Evolutionary conservation across 768 basidiomycete species (phyloP).

Genomic region (Leccinum subgranulosum): DNA sequence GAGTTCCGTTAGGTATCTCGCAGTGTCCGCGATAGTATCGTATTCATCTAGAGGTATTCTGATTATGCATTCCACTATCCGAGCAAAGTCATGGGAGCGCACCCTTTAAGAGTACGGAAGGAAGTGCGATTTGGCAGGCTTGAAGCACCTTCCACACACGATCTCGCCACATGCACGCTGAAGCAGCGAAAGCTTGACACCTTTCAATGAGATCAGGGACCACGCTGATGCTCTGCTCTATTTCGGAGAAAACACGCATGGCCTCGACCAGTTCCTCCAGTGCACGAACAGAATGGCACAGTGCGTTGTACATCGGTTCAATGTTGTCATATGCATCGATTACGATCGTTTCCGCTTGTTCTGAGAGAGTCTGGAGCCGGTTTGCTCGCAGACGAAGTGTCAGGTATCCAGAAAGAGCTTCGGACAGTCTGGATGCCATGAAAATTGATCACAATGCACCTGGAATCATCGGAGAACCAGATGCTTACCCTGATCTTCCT

Average conservation of each 20-base stretch:
- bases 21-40: conserved; percentile 27
- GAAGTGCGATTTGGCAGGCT: conserved; percentile 19
- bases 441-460: background rate
- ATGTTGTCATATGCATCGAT: conserved; percentile 15
- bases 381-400: conserved; percentile 13
- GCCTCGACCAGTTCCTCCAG: conserved; percentile 38
- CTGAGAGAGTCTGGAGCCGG: conserved; percentile 22
- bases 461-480: background rate
- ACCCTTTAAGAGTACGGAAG: conserved; percentile 40
- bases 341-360: conserved; percentile 17
- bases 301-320: conserved; percentile 16
- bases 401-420: conserved; percentile 14
- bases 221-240: conserved; percentile 22
- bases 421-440: conserved; percentile 14
- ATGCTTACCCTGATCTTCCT: conserved; percentile 59
- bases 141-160: conserved; percentile 22
- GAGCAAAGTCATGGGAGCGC: background rate
- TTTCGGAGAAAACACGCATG: conserved; percentile 31
- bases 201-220: conserved; percentile 27
- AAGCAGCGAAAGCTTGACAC: conserved; percentile 22
- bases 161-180: conserved; percentile 28
- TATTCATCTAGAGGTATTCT: conserved; percentile 35
- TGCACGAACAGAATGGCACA: conserved; percentile 24
- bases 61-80: background rate
- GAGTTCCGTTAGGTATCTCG: conserved; percentile 20